Evolutionary conservation across 331 rosid species (phyloP).

Genomic region (Rhamnella rubrinervis): DNA sequence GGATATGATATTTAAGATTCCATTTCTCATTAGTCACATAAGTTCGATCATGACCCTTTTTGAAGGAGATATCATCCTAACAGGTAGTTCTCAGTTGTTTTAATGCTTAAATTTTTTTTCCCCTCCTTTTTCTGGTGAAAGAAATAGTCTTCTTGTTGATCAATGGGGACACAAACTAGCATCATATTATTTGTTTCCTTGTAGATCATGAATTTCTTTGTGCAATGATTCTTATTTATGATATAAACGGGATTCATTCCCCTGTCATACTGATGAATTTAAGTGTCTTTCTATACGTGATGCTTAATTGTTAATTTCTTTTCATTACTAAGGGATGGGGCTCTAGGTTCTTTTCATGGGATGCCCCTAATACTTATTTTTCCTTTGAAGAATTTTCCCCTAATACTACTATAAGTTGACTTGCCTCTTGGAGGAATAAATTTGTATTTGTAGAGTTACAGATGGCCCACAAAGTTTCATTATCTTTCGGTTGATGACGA

Average conservation of each 20-base stretch:
- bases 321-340: neutral
- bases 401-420: too few relatives aligned
- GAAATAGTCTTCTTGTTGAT: neutral
- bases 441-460: too few relatives aligned
- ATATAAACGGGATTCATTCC: neutral
- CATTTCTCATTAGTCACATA: constrained; percentile 84
- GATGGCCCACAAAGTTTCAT: too few relatives aligned
- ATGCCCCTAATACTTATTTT: too few relatives aligned
- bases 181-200: too few relatives aligned
- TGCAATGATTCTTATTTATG: neutral
- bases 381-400: too few relatives aligned
- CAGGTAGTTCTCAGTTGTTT: constrained; percentile 48
- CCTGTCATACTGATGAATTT: too few relatives aligned
- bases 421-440: too few relatives aligned
- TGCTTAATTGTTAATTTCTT: neutral
- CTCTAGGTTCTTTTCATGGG: too few relatives aligned
- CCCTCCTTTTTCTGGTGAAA: neutral
- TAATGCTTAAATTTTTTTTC: neutral
- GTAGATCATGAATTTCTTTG: too few relatives aligned
- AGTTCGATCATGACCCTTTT: constrained; percentile 82
- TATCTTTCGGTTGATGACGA: too few relatives aligned
- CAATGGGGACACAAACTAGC: neutral
- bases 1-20: constrained; percentile 91
- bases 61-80: constrained; percentile 92
- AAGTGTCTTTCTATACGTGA: neutral